These are phyloP conservation scores for rapeseed (Brassica napus) DNA, from an alignment of 345 rosid genomes.

Conservation along the genomic window Da-Ae NC_063451.1:19670501-19671000, in stretches of 20 bases:
- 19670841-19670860: not conserved
- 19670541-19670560: conserved; percentile 66
- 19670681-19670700: conserved; percentile 53
- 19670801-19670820: not conserved
- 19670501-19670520: conserved; percentile 69
- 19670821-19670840: not conserved
- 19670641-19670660: conserved; percentile 72
- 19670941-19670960: too few relatives aligned
- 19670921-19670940: not conserved
- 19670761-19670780: conserved; percentile 62
- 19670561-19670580: conserved; percentile 61
- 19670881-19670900: not conserved
- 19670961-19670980: too few relatives aligned
- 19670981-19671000: too few relatives aligned
- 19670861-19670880: not conserved
- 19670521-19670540: conserved; percentile 52
- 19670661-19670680: conserved; percentile 62
- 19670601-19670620: conserved; percentile 65
- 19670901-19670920: not conserved
- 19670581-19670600: conserved; percentile 71
- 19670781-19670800: conserved; percentile 50
- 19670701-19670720: conserved; percentile 67
- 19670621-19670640: conserved; percentile 75
- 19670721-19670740: conserved; percentile 62
- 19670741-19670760: conserved; percentile 71